These are phyloP conservation scores for Zygosaccharomyces sapae DNA, from an alignment of 1,139 yeast species.

Conservation along the genomic window DNA sequence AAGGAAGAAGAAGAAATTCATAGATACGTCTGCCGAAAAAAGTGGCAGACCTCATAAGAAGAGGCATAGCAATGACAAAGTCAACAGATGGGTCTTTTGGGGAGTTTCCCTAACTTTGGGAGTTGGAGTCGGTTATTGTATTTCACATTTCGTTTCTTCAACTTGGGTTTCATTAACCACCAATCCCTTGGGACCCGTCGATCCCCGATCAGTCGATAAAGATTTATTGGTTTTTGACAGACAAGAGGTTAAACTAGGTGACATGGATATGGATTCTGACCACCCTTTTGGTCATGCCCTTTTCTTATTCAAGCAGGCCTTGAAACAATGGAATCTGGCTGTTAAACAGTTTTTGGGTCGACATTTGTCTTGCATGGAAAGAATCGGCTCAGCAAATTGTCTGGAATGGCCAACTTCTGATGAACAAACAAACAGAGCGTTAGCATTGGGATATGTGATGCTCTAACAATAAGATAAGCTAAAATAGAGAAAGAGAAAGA, in stretches of 20 bases:
- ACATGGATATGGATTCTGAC: constrained; percentile 12
- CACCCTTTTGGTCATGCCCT: constrained; percentile 17
- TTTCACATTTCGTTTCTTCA: constrained; percentile 21
- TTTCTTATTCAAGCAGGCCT: constrained; percentile 17
- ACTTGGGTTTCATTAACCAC: constrained; percentile 14
- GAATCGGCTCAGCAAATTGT: constrained; percentile 6
- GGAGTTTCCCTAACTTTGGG: constrained; percentile 32
- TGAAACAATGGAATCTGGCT: constrained; percentile 18
- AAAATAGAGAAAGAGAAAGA: too few species aligned
- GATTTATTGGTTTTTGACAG: constrained; percentile 14
- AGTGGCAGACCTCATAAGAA: constrained; percentile 12
- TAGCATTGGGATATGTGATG: constrained; percentile 14
- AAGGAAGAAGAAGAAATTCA: constrained; percentile 10
- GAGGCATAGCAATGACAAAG: constrained; percentile 11
- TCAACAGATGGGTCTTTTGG: constrained; percentile 29
- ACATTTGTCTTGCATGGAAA: constrained; percentile 13
- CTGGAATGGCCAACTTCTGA: constrained; percentile 12
- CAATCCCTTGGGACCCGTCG: constrained; percentile 10
- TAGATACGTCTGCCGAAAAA: constrained; percentile 6
- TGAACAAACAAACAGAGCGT: constrained; percentile 13
- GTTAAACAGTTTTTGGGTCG: constrained; percentile 17
- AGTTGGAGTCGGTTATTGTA: constrained; percentile 32
- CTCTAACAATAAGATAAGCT: too few species aligned
- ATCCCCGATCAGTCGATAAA: constrained; percentile 7
- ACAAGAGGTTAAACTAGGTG: constrained; percentile 12